These are phyloP conservation scores for Aspergillus kassunensis DNA, from an alignment of 495 filamentous ascomycete genomes.

Conservation along the genomic window DNA sequence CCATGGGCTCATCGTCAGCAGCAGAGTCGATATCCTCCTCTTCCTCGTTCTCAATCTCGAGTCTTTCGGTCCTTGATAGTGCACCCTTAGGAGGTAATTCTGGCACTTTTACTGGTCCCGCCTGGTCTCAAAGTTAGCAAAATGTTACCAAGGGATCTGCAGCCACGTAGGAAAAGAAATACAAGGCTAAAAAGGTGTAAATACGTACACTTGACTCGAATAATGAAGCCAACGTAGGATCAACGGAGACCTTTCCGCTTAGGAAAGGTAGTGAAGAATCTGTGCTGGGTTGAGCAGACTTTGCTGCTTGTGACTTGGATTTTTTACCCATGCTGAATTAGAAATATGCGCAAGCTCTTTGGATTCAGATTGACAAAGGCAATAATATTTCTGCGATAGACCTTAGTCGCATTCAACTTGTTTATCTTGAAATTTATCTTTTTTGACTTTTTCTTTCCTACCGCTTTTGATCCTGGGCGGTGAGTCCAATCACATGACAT, in stretches of 20 bases:
- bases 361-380: neutral
- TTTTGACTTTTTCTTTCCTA: conserved; percentile 21
- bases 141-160: neutral
- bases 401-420: neutral
- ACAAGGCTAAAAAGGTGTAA: conserved; percentile 12
- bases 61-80: conserved; percentile 8
- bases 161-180: neutral
- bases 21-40: conserved; percentile 36
- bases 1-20: conserved; percentile 43
- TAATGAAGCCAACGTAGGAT: conserved; percentile 72
- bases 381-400: neutral
- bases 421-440: conserved; percentile 23
- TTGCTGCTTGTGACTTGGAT: conserved; percentile 33
- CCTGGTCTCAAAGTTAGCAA: conserved; percentile 39
- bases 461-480: conserved; percentile 26
- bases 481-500: conserved; percentile 22
- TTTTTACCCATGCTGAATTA: conserved; percentile 40
- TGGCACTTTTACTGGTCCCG: conserved; percentile 62
- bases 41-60: conserved; percentile 25
- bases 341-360: neutral
- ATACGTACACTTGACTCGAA: conserved; percentile 75
- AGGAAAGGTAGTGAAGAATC: conserved; percentile 32
- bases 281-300: conserved; percentile 11
- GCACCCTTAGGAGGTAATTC: conserved; percentile 43
- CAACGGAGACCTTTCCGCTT: conserved; percentile 47